These are phyloP conservation scores for Mycena vitilis DNA, from an alignment of 768 basidiomycete genomes.

Conservation along the genomic window DNA sequence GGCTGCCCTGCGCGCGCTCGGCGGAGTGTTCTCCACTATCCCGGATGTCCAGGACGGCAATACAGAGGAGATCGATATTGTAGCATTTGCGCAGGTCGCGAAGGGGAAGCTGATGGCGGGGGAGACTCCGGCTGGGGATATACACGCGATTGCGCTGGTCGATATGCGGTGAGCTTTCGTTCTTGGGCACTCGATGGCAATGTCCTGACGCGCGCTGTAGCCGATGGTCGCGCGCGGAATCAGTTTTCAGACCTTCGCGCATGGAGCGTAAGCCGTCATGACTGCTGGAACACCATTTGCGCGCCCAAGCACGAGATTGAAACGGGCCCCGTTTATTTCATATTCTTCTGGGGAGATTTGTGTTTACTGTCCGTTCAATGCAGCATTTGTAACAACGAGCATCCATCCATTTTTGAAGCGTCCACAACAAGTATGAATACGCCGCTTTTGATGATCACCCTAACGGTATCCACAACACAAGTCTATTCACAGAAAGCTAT, in stretches of 20 bases:
- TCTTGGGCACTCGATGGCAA: not conserved
- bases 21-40: constrained; percentile 15
- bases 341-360: no score
- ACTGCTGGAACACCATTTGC: no score
- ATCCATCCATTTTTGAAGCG: no score
- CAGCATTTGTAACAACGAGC: no score
- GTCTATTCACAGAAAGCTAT: no score
- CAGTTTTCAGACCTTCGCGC: not conserved
- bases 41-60: constrained; percentile 25
- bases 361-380: no score
- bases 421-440: no score
- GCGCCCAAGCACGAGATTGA: no score
- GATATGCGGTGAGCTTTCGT: constrained; percentile 22
- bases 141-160: not conserved
- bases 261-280: not conserved
- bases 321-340: no score
- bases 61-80: constrained; percentile 19
- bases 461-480: no score
- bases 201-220: not conserved
- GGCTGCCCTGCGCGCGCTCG: constrained; percentile 5
- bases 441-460: no score
- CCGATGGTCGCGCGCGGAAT: not conserved
- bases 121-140: constrained; percentile 9
- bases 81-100: constrained; percentile 19
- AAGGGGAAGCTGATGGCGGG: constrained; percentile 3